A percentile compares a stretch with the other conserved stretches of the same genome.
Evolutionary conservation across 805 yeast genomes (phyloP).

Genomic region (Sugiyamaella valdiviana): DNA sequence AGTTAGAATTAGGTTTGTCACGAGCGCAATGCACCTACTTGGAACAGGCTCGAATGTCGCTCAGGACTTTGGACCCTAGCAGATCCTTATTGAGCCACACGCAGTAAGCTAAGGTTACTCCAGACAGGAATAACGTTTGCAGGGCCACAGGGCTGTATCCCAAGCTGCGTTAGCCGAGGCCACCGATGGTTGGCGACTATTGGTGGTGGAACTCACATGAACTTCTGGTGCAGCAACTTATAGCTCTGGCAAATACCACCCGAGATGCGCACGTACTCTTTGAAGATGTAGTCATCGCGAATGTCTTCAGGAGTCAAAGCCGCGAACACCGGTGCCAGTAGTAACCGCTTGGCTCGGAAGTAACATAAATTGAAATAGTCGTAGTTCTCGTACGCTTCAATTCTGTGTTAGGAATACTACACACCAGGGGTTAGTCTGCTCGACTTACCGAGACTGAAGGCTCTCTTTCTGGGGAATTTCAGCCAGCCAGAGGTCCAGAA

Average conservation of each 20-base stretch:
- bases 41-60: constrained; percentile 11
- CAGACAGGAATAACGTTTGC: constrained; percentile 11
- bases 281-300: constrained; percentile 2
- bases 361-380: constrained; percentile 10
- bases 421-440: background rate
- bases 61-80: constrained; percentile 2
- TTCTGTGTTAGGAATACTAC: constrained; percentile 1
- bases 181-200: background rate
- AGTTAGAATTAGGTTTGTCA: background rate
- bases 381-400: constrained; percentile 5
- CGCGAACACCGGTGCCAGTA: constrained; percentile 11
- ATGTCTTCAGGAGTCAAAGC: constrained; percentile 3
- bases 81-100: constrained; percentile 10
- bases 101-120: constrained; percentile 10
- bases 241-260: constrained; percentile 13
- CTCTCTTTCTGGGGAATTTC: constrained; percentile 4
- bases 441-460: background rate
- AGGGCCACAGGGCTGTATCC: constrained; percentile 7
- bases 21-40: constrained; percentile 1
- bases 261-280: constrained; percentile 6
- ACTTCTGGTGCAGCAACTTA: constrained; percentile 5
- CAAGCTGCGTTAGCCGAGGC: background rate
- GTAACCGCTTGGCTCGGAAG: constrained; percentile 12
- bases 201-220: background rate
- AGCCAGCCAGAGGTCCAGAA: constrained; percentile 10